A percentile compares a stretch with the other conserved stretches of the same genome.
phyloP scores from a whole-genome alignment of 352 stramenopile species.

The Globisporangium echinulatum region DNA sequence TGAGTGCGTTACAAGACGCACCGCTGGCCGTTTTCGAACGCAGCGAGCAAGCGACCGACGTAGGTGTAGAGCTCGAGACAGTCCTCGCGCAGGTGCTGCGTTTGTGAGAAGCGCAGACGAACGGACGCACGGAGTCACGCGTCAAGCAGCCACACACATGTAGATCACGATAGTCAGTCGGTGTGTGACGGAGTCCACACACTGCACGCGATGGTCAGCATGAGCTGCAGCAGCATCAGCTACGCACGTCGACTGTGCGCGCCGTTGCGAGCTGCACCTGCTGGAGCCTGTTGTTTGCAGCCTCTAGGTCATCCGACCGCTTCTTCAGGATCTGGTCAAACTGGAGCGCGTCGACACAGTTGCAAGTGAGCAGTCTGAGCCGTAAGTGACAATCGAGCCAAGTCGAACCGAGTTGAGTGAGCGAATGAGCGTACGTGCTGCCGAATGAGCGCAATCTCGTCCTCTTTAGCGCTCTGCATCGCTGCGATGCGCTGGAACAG shows the following conservation, averaged over 20 bases:
- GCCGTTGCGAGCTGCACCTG: conserved; percentile 28
- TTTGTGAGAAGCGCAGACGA: background rate
- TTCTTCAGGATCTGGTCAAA: conserved; percentile 62
- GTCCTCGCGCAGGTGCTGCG: conserved; percentile 61
- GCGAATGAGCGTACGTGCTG: conserved; percentile 32
- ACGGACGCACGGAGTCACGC: background rate
- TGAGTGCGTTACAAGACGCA: conserved; percentile 6
- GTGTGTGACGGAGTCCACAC: background rate
- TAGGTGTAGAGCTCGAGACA: conserved; percentile 68
- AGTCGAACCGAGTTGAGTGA: background rate
- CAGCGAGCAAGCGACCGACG: conserved; percentile 29
- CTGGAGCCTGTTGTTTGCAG: conserved; percentile 26
- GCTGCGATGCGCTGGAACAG: conserved; percentile 39
- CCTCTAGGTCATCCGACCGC: conserved; percentile 37
- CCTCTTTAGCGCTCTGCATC: conserved; percentile 58
- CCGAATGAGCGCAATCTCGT: conserved; percentile 65
- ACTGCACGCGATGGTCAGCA: background rate
- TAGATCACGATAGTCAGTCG: background rate
- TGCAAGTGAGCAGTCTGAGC: no score
- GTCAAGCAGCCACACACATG: background rate
- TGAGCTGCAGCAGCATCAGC: background rate
- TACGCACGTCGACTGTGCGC: conserved; percentile 37
- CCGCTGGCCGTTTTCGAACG: conserved; percentile 17
- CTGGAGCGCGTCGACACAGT: conserved; percentile 7
- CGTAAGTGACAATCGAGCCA: no score